These are phyloP conservation scores for Rhodotorula sp. DNA, from an alignment of 1,284 basidiomycete genomes.

Conservation along the genomic window DNA sequence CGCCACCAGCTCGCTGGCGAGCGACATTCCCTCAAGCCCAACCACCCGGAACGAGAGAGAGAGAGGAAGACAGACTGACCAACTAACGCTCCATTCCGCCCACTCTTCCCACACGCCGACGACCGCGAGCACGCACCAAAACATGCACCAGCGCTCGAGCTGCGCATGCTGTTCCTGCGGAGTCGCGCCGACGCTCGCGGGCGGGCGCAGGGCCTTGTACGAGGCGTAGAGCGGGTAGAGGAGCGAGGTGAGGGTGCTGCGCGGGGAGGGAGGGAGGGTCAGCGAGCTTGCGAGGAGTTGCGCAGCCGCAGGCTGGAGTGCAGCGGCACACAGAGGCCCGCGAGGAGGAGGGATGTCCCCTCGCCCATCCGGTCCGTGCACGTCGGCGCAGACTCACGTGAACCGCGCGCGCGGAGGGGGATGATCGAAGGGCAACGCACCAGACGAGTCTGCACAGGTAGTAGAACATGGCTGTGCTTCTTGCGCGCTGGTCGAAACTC, in stretches of 20 bases:
- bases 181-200: background rate
- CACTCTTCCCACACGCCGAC: constrained; percentile 71
- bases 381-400: too few species aligned
- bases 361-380: background rate
- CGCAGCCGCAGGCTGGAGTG: too few species aligned
- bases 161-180: constrained; percentile 55
- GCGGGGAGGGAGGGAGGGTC: background rate
- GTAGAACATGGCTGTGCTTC: constrained; percentile 19
- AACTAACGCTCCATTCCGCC: constrained; percentile 78
- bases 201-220: constrained; percentile 66
- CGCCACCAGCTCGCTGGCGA: too few species aligned
- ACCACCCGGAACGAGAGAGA: background rate
- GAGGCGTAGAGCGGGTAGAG: constrained; percentile 82
- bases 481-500: too few species aligned
- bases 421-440: background rate
- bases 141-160: constrained; percentile 84
- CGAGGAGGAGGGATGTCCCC: too few species aligned
- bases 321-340: too few species aligned
- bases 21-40: background rate
- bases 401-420: too few species aligned
- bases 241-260: constrained; percentile 47
- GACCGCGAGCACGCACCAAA: constrained; percentile 80
- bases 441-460: constrained; percentile 16
- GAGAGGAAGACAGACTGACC: constrained; percentile 56
- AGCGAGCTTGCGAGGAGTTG: background rate